Evolutionary conservation across 345 rosid species (phyloP).

Genomic region (Linum usitatissimum): DNA sequence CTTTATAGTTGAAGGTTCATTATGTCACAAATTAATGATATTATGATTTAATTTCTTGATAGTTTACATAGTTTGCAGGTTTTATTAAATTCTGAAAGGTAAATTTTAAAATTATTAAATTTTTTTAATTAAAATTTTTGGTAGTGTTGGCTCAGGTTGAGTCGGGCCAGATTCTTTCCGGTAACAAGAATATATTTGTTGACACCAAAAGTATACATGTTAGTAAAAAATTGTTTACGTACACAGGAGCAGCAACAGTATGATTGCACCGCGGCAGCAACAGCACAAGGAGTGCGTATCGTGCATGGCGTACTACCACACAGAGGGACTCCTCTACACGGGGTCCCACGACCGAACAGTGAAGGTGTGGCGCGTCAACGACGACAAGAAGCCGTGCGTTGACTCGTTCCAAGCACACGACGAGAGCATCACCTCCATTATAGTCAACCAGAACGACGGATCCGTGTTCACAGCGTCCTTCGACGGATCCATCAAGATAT

Average conservation of each 20-base stretch:
- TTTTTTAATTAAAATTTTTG: too few species aligned
- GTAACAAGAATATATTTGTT: too few species aligned
- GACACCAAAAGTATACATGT: too few species aligned
- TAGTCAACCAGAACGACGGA: slow-evolving; percentile 46
- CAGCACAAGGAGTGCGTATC: slow-evolving; percentile 32
- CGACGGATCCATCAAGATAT: slow-evolving; percentile 43
- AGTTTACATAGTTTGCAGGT: too few species aligned
- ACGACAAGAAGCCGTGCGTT: slow-evolving; percentile 21
- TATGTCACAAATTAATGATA: too few species aligned
- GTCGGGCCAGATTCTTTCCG: too few species aligned
- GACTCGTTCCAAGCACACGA: slow-evolving; percentile 48
- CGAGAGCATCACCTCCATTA: slow-evolving; percentile 26
- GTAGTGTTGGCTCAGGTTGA: too few species aligned
- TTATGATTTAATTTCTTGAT: too few species aligned
- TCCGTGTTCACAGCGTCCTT: slow-evolving; percentile 43
- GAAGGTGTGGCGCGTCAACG: slow-evolving; percentile 37
- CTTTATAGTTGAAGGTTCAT: too few species aligned
- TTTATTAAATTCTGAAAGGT: too few species aligned
- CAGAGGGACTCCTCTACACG: slow-evolving; percentile 33
- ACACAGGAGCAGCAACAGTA: slow-evolving; percentile 14
- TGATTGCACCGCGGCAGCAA: slow-evolving; percentile 1
- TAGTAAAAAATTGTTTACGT: slow-evolving; percentile 11
- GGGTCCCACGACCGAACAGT: slow-evolving; percentile 34
- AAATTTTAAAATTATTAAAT: too few species aligned
- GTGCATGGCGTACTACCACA: slow-evolving; percentile 43